These are phyloP conservation scores for Saturnispora mendoncae DNA, from an alignment of 805 yeast genomes.

Conservation along the genomic window DNA sequence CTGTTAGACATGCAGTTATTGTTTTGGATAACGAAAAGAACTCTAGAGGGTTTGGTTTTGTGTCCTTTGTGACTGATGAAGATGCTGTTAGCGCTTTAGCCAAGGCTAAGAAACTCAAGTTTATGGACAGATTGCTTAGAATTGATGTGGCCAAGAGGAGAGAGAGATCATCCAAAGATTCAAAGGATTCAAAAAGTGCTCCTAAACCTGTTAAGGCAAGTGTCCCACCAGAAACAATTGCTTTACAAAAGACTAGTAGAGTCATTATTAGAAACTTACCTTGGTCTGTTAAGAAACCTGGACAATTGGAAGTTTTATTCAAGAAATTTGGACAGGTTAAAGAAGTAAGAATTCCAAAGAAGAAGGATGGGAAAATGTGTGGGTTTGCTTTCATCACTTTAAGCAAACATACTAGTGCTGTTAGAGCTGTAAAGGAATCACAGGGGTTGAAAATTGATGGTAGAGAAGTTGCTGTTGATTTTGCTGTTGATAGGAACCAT, in stretches of 20 bases:
- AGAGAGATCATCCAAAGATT: constrained; percentile 45
- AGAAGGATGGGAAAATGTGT: constrained; percentile 77
- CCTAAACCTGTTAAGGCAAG: constrained; percentile 19
- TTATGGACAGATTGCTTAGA: constrained; percentile 57
- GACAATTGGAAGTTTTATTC: constrained; percentile 60
- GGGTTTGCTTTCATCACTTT: constrained; percentile 94
- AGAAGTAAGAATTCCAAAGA: constrained; percentile 84
- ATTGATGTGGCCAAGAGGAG: constrained; percentile 90
- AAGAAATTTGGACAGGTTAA: constrained; percentile 74
- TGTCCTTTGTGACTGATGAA: constrained; percentile 74
- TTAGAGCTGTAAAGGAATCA: constrained; percentile 66
- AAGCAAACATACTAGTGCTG: constrained; percentile 72
- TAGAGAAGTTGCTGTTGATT: constrained; percentile 88
- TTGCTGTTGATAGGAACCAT: constrained; percentile 78
- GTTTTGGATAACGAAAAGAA: constrained; percentile 70
- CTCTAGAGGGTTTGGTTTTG: constrained; percentile 94
- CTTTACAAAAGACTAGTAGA: constrained; percentile 58
- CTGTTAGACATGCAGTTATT: constrained; percentile 89
- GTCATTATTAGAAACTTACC: constrained; percentile 88
- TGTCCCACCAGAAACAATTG: constrained; percentile 16
- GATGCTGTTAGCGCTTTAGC: constrained; percentile 73
- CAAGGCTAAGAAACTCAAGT: constrained; percentile 54
- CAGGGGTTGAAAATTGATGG: constrained; percentile 76
- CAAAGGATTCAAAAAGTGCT: background rate
- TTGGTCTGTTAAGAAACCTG: constrained; percentile 84